phyloP scores from a whole-genome alignment of 208 protist genomes.

The Acanthamoeba sp. region DNA sequence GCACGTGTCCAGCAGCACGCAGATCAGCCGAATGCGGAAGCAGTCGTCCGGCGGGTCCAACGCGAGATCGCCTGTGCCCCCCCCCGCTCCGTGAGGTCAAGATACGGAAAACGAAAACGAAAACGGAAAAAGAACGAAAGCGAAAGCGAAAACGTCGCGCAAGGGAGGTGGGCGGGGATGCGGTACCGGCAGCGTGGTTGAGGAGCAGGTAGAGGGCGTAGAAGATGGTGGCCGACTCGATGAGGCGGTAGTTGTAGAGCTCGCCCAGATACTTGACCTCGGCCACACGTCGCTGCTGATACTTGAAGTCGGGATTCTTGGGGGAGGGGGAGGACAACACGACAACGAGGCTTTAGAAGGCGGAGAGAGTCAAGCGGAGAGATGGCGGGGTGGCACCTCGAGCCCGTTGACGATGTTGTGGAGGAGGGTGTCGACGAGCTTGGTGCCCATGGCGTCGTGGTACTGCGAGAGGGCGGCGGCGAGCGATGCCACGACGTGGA shows the following conservation, averaged over 20 bases:
- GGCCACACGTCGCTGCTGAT: slow-evolving; percentile 81
- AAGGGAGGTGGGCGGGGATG: too few species aligned
- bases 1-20: slow-evolving; percentile 80
- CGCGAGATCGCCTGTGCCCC: slow-evolving; percentile 51
- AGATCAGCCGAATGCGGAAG: slow-evolving; percentile 85
- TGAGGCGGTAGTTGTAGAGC: slow-evolving; percentile 86
- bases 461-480: slow-evolving; percentile 73
- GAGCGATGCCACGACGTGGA: slow-evolving; percentile 84
- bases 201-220: slow-evolving; percentile 83
- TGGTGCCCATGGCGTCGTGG: slow-evolving; percentile 71
- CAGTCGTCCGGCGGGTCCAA: slow-evolving; percentile 84
- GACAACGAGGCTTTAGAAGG: background rate
- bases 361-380: background rate
- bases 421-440: slow-evolving; percentile 79
- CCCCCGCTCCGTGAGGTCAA: too few species aligned
- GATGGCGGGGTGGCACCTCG: background rate
- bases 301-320: slow-evolving; percentile 78
- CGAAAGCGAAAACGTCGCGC: too few species aligned
- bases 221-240: slow-evolving; percentile 82
- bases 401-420: slow-evolving; percentile 72
- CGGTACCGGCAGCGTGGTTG: slow-evolving; percentile 74
- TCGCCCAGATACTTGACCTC: slow-evolving; percentile 86
- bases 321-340: background rate
- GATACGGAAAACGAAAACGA: background rate
- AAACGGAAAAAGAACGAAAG: too few species aligned